phyloP scores from a whole-genome alignment of 1,284 basidiomycete species.

The Uromyces viciae-fabae region DNA sequence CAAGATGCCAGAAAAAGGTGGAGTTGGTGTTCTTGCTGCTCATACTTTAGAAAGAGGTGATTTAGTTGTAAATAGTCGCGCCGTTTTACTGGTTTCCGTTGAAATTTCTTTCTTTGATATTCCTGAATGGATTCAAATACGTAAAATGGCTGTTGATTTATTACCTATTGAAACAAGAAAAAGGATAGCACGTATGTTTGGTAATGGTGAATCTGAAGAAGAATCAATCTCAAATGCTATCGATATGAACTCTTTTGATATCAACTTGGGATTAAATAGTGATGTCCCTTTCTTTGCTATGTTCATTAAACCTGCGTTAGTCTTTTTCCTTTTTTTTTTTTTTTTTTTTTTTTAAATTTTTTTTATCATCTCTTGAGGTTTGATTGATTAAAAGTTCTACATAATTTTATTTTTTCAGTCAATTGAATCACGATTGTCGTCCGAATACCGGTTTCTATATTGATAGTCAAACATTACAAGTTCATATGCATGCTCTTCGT shows the following conservation, averaged over 20 bases:
- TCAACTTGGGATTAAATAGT: background rate
- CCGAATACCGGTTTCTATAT: conserved; percentile 33
- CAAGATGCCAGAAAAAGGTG: conserved; percentile 30
- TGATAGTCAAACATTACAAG: conserved; percentile 14
- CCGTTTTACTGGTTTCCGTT: conserved; percentile 7
- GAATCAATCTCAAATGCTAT: conserved; percentile 22
- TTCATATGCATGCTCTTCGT: conserved; percentile 39
- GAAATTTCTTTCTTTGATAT: background rate
- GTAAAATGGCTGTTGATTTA: conserved; percentile 27
- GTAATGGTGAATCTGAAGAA: conserved; percentile 5
- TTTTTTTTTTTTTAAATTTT: no score
- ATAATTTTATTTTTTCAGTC: background rate
- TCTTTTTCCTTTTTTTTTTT: background rate
- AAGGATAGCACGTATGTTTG: conserved; percentile 1
- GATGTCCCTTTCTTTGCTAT: conserved; percentile 19
- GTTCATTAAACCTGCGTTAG: conserved; percentile 14
- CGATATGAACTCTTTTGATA: conserved; percentile 27
- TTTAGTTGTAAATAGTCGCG: conserved; percentile 11
- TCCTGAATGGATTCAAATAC: background rate
- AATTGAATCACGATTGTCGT: conserved; percentile 42
- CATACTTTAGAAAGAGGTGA: conserved; percentile 9
- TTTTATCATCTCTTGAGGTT: background rate
- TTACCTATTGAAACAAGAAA: conserved; percentile 19
- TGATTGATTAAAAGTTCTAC: background rate
- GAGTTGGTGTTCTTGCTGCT: conserved; percentile 17